Conservation (phyloP, 139 green algal species). For the Pseudopediastrum boryanum region DNA sequence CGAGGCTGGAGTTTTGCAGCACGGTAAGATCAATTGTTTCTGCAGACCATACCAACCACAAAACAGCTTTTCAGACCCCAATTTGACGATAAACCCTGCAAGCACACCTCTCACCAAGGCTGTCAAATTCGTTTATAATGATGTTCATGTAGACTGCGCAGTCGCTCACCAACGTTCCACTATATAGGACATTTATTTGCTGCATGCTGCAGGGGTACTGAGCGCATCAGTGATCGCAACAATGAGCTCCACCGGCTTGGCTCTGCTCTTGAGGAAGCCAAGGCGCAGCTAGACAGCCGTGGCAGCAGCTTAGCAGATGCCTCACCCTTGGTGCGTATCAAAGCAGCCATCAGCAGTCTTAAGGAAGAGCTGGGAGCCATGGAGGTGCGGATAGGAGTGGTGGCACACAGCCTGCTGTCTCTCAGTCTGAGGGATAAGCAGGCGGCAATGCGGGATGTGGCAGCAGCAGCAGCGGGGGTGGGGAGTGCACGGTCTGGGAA, state of each 20-base stretch:
- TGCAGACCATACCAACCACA: too few relatives aligned
- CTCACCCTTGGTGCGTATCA: slow-evolving; percentile 74
- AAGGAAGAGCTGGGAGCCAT: slow-evolving; percentile 70
- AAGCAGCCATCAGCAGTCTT: slow-evolving; percentile 73
- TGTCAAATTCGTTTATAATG: background rate
- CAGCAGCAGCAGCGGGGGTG: background rate
- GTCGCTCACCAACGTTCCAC: background rate
- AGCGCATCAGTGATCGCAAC: slow-evolving; percentile 70
- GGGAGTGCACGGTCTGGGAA: too few relatives aligned
- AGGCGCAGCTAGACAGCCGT: slow-evolving; percentile 71
- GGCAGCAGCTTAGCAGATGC: slow-evolving; percentile 80
- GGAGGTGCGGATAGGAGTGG: slow-evolving; percentile 70
- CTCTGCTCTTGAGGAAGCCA: slow-evolving; percentile 71
- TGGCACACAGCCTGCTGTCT: slow-evolving; percentile 65
- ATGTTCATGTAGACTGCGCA: background rate
- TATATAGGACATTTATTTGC: slow-evolving; percentile 18
- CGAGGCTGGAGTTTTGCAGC: too few relatives aligned
- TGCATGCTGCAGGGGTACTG: slow-evolving; percentile 58
- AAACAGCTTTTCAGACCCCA: too few relatives aligned
- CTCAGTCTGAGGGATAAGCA: slow-evolving; percentile 52
- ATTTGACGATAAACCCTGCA: too few relatives aligned
- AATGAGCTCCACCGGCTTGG: slow-evolving; percentile 68
- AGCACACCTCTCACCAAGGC: too few relatives aligned
- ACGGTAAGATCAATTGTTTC: too few relatives aligned
- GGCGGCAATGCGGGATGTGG: slow-evolving; percentile 37